Evolutionary conservation across 495 filamentous ascomycete genomes (phyloP), one percentile per base, ranked within the genome.

Genomic region (Aspergillus panamensis): DNA sequence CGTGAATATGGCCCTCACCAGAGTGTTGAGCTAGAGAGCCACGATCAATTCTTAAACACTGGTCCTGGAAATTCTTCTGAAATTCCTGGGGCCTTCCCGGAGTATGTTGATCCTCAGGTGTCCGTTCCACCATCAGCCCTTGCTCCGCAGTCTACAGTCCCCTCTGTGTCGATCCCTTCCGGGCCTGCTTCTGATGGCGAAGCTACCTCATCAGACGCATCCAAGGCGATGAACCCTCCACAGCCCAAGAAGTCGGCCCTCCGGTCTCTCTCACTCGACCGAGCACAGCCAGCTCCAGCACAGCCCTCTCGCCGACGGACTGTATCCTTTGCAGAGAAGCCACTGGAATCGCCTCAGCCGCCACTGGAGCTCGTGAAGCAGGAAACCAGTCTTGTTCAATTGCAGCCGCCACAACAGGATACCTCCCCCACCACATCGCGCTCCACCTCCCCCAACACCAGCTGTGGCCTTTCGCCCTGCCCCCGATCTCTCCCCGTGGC

Each of bases 391-490:
- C 37, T 58, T 6, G 30, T 20, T 10, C 57, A 50, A n/a, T 21
- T 56, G 21, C 55, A 51, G 9, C 44, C 53, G 13, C 30, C 40
- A 19, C 57, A 30, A 13, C 31, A 50, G 31, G 62, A 57, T 20
- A 45, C 51, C 17, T 59, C 63, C 7, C 51, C 52, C 19, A 53
- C 37, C n/a, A 25, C 54, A 4, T 49, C 49, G 32, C 58, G 61
- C 8, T 57, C 56, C 8, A 48, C 59, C 7, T 61, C 66, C 5
- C 48, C 65, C 5, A 67, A 55, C 29, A 54, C 64, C 25, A 63
- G 67, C 9, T 56, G 73, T 32, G 70, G 64, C 30, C 65, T 87
- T 16, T 76, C 79, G 40, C 63, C 79, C 3, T 90, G 87, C 53
- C 80, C 83, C 2, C 70, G 87, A 49, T 69, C 77, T 3, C 60